Evolutionary conservation across 768 basidiomycete species (phyloP), one percentile per base, ranked within the genome.

Genomic region (Lactarius hatsudake): DNA sequence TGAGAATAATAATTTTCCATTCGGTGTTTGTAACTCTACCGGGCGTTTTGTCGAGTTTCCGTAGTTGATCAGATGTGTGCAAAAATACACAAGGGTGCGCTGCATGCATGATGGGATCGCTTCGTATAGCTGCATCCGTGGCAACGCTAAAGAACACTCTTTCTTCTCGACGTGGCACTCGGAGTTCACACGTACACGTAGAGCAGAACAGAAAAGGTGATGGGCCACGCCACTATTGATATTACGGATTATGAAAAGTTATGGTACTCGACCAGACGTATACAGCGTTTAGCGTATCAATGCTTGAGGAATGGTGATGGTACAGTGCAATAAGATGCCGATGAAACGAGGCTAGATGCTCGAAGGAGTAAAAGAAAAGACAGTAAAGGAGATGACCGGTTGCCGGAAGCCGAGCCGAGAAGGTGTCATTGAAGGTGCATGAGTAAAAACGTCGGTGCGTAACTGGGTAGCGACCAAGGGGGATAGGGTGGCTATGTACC

Each of bases 211-310:
- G 43, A 36, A 28, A 23, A n/a, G 3, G 9, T 15, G 38, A 34
- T 59, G 54, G 51, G 17, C 28, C 28, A 57, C 36, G 4, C 26
- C 43, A 48, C 42, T 38, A 17, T 58, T 68, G 28, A 30, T 45
- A 68, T 64, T 64, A 68, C 20, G 34, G 40, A 68, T 68, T 68
- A 68, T 64, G 67, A 43, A 51, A 30, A 54, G 3, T 30, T 68
- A 68, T 23, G 38, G n/a, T 68, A 68, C 53, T 55, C 51, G 23
- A 68, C 18, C 30, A 28, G 40, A 63, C 56, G 40, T 68, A 68
- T 68, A 68, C 66, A 64, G 59, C 26, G 59, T 60, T 45, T 68
- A 68, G 63, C 59, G 67, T 68, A 68, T 60, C 62, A 55, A 68
- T 68, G 58, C 54, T 34, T 67, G 66, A n/a, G 62, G 66, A 28